Percentiles rank a stretch among this genome's conserved stretches.
phyloP scores from a whole-genome alignment of 768 basidiomycete species.

The Rhodotorula diobovata region DNA sequence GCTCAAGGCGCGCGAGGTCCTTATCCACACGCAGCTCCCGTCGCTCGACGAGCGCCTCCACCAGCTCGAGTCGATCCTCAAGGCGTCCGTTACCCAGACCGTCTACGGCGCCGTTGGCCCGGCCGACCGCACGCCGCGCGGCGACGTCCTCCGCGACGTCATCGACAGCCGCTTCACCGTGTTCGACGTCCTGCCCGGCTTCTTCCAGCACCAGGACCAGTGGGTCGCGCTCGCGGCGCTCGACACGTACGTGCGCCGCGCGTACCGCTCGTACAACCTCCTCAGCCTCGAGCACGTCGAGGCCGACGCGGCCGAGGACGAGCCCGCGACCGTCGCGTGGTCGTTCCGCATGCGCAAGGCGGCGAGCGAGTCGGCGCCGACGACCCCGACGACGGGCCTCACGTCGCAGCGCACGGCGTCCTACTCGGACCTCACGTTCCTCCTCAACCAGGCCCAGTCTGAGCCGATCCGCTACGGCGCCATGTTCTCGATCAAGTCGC shows the following conservation, averaged over 20 bases:
- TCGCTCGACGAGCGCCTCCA: constrained; percentile 88
- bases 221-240: constrained; percentile 85
- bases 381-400: constrained; percentile 59
- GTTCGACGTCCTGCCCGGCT: constrained; percentile 91
- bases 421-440: constrained; percentile 90
- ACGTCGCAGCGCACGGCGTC: constrained; percentile 65
- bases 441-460: constrained; percentile 76
- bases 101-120: constrained; percentile 80
- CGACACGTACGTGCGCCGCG: constrained; percentile 91
- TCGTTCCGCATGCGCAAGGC: constrained; percentile 86
- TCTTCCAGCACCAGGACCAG: constrained; percentile 82
- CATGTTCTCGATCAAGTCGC: constrained; percentile 80
- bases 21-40: constrained; percentile 93
- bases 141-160: constrained; percentile 82
- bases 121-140: constrained; percentile 66
- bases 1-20: constrained; percentile 91
- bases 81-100: constrained; percentile 75
- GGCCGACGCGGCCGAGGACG: constrained; percentile 76
- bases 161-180: constrained; percentile 95
- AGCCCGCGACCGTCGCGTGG: constrained; percentile 74
- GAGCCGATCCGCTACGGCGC: constrained; percentile 88
- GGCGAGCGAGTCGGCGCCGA: constrained; percentile 67
- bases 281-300: constrained; percentile 92
- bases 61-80: constrained; percentile 92
- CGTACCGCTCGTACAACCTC: constrained; percentile 87